phyloP scores from a whole-genome alignment of 1,284 basidiomycete genomes.

The Leccinum huronense region DNA sequence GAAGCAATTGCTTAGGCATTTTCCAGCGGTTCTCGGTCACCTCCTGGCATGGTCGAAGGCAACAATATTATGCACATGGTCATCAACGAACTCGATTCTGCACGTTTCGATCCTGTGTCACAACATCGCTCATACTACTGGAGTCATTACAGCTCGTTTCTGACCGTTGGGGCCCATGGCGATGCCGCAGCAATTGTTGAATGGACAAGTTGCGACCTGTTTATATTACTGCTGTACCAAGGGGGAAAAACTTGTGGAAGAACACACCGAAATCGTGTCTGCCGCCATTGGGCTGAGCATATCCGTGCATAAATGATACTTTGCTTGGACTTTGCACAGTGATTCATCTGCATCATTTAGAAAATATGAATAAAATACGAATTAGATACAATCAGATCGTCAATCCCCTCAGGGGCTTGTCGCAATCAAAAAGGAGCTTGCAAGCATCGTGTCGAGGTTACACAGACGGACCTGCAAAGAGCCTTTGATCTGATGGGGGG shows the following conservation, averaged over 20 bases:
- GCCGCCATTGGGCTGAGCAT: slow-evolving; percentile 59
- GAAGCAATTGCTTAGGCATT: slow-evolving; percentile 77
- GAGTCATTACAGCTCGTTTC: slow-evolving; percentile 59
- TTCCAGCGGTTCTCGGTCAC: slow-evolving; percentile 59
- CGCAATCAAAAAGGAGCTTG: slow-evolving; percentile 77
- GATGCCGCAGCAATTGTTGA: slow-evolving; percentile 73
- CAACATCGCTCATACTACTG: neutral
- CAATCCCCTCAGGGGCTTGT: slow-evolving; percentile 68
- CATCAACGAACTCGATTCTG: slow-evolving; percentile 89
- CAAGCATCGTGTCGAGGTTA: slow-evolving; percentile 73
- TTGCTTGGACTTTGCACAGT: neutral
- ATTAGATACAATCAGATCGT: slow-evolving; percentile 61
- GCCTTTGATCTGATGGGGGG: slow-evolving; percentile 60
- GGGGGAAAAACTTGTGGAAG: slow-evolving; percentile 66
- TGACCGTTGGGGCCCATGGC: slow-evolving; percentile 79
- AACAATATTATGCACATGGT: slow-evolving; percentile 72
- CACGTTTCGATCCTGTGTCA: slow-evolving; percentile 84
- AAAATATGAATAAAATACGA: too few relatives aligned
- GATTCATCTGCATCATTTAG: slow-evolving; percentile 38
- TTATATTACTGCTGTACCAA: slow-evolving; percentile 76
- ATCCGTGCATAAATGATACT: slow-evolving; percentile 45
- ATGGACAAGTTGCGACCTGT: slow-evolving; percentile 76
- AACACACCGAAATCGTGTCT: slow-evolving; percentile 66
- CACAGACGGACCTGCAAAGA: slow-evolving; percentile 80
- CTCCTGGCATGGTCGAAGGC: slow-evolving; percentile 77